Conservation (phyloP, 805 yeast species). For the Nakazawaea wyomingensis region DNA sequence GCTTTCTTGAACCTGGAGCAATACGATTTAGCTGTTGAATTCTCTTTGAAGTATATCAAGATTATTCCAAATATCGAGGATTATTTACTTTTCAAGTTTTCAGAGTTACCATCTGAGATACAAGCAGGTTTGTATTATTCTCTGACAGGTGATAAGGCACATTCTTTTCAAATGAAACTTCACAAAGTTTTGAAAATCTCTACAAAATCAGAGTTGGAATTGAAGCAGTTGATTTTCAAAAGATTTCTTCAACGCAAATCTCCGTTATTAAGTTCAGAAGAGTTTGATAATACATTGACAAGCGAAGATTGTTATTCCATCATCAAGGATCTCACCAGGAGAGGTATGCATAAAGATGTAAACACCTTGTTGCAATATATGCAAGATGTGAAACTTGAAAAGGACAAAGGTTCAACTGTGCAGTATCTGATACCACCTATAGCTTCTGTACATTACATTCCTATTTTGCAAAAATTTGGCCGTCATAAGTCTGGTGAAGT, state of each 20-base stretch:
- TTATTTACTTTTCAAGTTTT: constrained; percentile 1
- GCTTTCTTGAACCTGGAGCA: constrained; percentile 2
- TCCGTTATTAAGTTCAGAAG: constrained; percentile 2
- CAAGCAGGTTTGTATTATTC: constrained; percentile 7
- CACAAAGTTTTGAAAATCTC: not conserved
- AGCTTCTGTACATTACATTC: constrained; percentile 8
- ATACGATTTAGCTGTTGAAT: constrained; percentile 1
- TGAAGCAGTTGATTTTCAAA: constrained; percentile 10
- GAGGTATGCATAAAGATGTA: constrained; percentile 9
- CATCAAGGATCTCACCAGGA: constrained; percentile 5
- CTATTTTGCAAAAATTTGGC: constrained; percentile 10
- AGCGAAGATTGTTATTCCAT: constrained; percentile 8
- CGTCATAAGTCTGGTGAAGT: constrained; percentile 8
- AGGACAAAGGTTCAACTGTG: constrained; percentile 2
- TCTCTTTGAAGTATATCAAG: constrained; percentile 6
- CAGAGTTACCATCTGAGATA: constrained; percentile 2
- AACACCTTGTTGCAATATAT: constrained; percentile 6
- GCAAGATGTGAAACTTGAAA: constrained; percentile 6
- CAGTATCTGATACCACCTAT: constrained; percentile 10
- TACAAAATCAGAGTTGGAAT: constrained; percentile 8
- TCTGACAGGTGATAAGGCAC: not conserved
- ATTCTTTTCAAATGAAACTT: not conserved
- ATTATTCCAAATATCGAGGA: constrained; percentile 2
- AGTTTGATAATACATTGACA: not conserved
- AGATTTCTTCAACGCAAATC: constrained; percentile 10